Evolutionary conservation across 2,329 filamentous ascomycete genomes (phyloP).

Genomic region (Aspergillus udagawae): DNA sequence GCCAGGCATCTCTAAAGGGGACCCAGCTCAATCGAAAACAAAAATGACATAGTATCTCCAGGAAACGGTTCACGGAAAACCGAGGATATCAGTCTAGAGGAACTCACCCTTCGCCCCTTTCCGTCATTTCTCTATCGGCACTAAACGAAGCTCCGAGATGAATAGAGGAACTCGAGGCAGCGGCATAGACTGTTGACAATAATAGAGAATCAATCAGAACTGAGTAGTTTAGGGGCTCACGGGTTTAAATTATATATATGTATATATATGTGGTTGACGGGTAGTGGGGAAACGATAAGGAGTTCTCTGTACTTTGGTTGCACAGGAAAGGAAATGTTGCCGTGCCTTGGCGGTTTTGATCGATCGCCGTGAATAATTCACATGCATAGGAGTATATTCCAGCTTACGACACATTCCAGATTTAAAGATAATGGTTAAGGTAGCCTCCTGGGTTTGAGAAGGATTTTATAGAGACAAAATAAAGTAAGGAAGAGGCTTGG

Average conservation of each 20-base stretch:
- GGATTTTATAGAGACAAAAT: neutral
- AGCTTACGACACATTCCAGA: neutral
- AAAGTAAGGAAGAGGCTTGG: neutral
- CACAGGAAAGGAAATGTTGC: neutral
- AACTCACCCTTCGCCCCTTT: conserved; percentile 30
- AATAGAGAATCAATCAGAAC: neutral
- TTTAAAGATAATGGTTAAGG: neutral
- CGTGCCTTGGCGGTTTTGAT: conserved; percentile 1
- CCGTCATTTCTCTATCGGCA: conserved; percentile 22
- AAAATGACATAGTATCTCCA: neutral
- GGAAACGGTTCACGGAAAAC: conserved; percentile 18
- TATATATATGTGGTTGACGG: neutral
- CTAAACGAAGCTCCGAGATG: neutral
- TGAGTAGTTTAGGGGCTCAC: neutral
- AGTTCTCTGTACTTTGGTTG: neutral
- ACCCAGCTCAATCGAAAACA: neutral
- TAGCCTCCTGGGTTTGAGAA: neutral
- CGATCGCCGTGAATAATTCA: neutral
- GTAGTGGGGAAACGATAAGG: neutral
- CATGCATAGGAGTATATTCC: neutral
- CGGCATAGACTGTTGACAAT: neutral
- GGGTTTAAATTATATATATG: neutral
- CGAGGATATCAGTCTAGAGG: conserved; percentile 1
- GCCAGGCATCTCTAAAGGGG: neutral
- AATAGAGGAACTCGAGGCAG: neutral